phyloP scores from a whole-genome alignment of 2,329 filamentous ascomycete species.

The Colletotrichum agaves region DNA sequence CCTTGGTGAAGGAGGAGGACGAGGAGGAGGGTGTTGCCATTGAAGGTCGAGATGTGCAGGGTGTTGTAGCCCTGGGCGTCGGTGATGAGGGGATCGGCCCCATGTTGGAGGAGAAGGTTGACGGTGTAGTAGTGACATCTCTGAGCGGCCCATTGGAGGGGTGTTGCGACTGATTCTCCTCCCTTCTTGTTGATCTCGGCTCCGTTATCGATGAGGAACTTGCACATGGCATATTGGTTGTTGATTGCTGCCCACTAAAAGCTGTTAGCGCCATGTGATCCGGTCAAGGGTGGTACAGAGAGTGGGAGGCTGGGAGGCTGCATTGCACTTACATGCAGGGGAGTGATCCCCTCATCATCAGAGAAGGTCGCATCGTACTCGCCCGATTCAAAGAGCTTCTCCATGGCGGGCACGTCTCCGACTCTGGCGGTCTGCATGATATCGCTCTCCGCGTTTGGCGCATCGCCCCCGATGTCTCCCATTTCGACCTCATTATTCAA shows the following conservation, averaged over 20 bases:
- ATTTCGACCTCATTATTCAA: slow-evolving; percentile 68
- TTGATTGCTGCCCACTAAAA: slow-evolving; percentile 97
- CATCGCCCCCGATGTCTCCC: slow-evolving; percentile 58
- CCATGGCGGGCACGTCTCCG: slow-evolving; percentile 87
- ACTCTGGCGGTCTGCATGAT: slow-evolving; percentile 95
- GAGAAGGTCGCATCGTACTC: slow-evolving; percentile 84
- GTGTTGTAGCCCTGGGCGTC: slow-evolving; percentile 99
- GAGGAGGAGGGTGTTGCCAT: slow-evolving; percentile 92
- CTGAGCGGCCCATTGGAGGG: slow-evolving; percentile 97
- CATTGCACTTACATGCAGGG: slow-evolving; percentile 78
- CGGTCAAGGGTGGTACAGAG: not conserved
- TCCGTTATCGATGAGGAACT: slow-evolving; percentile 85
- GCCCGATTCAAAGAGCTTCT: slow-evolving; percentile 86
- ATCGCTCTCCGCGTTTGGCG: slow-evolving; percentile 70
- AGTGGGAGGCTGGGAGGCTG: not conserved
- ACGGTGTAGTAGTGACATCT: slow-evolving; percentile 97
- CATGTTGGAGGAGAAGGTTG: slow-evolving; percentile 88
- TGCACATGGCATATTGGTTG: slow-evolving; percentile 97
- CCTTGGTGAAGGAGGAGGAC: slow-evolving; percentile 93
- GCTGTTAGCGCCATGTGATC: slow-evolving; percentile 36
- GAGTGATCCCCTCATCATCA: slow-evolving; percentile 94
- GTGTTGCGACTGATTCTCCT: slow-evolving; percentile 92
- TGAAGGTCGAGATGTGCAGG: slow-evolving; percentile 95
- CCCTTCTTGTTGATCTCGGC: slow-evolving; percentile 96
- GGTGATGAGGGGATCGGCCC: slow-evolving; percentile 90